A percentile compares a stretch with the other conserved stretches of the same genome.
Conservation (phyloP, 208 protist genomes). For the Crithidia bombi region DNA sequence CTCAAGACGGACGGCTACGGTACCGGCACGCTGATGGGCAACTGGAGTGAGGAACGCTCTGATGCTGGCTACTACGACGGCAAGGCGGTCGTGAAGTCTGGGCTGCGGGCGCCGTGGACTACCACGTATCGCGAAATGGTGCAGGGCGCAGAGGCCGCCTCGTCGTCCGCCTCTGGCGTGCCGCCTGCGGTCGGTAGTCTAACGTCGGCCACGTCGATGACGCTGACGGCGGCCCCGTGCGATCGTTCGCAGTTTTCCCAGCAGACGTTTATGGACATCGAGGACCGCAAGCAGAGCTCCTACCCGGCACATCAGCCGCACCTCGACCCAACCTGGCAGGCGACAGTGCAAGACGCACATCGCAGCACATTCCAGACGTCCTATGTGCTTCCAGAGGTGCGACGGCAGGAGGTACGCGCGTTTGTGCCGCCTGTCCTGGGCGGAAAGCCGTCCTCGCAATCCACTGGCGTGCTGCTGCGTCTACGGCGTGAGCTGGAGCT, state of each 20-base stretch:
- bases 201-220: not conserved
- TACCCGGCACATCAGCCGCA: constrained; percentile 88
- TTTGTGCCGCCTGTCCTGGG: constrained; percentile 66
- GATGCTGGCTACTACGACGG: constrained; percentile 85
- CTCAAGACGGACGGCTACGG: constrained; percentile 77
- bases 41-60: constrained; percentile 86
- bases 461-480: constrained; percentile 65
- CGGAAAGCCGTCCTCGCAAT: constrained; percentile 57
- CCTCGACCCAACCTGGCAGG: constrained; percentile 56
- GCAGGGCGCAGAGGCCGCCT: constrained; percentile 12
- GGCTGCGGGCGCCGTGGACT: constrained; percentile 41
- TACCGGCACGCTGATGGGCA: constrained; percentile 75
- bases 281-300: constrained; percentile 65
- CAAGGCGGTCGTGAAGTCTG: constrained; percentile 56
- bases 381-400: constrained; percentile 39
- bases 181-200: constrained; percentile 12
- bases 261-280: constrained; percentile 75
- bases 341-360: constrained; percentile 11
- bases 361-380: constrained; percentile 33
- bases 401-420: constrained; percentile 28
- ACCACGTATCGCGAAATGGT: constrained; percentile 64
- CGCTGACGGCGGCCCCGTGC: not conserved
- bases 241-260: constrained; percentile 59
- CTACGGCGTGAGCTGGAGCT: constrained; percentile 68
- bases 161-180: not conserved